Evolutionary conservation across 768 basidiomycete genomes (phyloP), one percentile per base, ranked within the genome.

Genomic region (Lactarius indigo): DNA sequence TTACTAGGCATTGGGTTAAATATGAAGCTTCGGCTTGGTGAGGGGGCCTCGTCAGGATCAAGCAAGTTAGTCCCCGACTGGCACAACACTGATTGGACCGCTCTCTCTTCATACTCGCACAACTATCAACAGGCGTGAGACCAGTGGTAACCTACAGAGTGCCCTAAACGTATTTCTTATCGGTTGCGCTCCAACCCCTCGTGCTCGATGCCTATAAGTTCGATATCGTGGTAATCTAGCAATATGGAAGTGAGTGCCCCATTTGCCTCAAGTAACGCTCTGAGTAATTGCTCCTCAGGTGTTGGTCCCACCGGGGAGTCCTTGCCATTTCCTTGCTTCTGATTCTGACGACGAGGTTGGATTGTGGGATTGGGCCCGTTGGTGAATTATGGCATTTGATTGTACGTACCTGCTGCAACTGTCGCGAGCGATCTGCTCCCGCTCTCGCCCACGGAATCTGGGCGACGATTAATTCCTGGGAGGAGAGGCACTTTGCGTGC

Each of bases 381-480:
- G 69, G 52, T 66, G 64, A 52, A 52, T 63, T 31, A 54, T 39
- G 57, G 39, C 65, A 55, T 60, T 64, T 60, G 23, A 56, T 31
- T 9, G 65, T 30, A n/a, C 66, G 64, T 18, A 63, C 62, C 3
- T 64, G 68, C 47, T 70, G 70, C 20, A 39, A 37, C 7, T 58
- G 57, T 23, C 90, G 82, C 9, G 90, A 89, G 56, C 85, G 85
- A 70, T 90, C 89, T 1, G 94, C 94, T 15, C 88, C 85, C 1
- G 92, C 87, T 23, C 87, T 84, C 4, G 95, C 95, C 94, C 95
- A 96, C 8, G 90, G 87, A 71, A 97, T 94, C 76, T 96, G 94
- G 13, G 89, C 87, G 69, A 81, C 88, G 31, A 96, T 86, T 12
- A 95, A 83, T 66, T 94, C 94, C 75, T 94, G 92, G 2, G 92